phyloP scores from a whole-genome alignment of 306 rosid genomes.

The Notholithocarpus densiflorus region DNA sequence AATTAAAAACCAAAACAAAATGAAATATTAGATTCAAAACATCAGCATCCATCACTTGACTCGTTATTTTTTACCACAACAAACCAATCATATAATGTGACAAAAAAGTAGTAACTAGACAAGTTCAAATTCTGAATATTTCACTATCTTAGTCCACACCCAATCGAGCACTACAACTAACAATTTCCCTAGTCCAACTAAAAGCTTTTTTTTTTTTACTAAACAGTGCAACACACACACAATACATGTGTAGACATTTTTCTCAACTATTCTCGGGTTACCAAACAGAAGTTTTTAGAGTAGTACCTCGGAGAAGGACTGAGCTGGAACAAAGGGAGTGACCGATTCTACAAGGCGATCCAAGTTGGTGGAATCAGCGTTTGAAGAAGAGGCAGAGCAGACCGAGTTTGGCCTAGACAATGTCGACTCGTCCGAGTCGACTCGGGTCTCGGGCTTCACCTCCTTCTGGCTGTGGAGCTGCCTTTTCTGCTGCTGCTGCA shows the following conservation, averaged over 20 bases:
- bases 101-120: background rate
- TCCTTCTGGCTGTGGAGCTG: conserved; percentile 3
- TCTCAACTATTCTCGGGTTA: background rate
- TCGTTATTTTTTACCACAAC: background rate
- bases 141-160: no score
- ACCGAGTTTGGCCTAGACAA: conserved; percentile 27
- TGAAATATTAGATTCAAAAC: background rate
- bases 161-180: no score
- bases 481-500: conserved; percentile 14
- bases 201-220: no score
- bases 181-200: no score
- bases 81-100: background rate
- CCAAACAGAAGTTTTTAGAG: background rate
- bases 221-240: no score
- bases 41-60: background rate
- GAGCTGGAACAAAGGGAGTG: conserved; percentile 17
- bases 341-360: conserved; percentile 27
- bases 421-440: conserved; percentile 16
- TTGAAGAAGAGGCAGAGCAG: conserved; percentile 23
- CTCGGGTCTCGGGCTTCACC: conserved; percentile 14
- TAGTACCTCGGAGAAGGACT: conserved; percentile 13
- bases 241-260: no score
- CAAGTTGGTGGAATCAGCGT: conserved; percentile 12
- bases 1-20: background rate
- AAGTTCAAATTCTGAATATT: background rate